Percentiles rank a stretch among this genome's conserved stretches.
Conservation (phyloP, 108 stramenopile genomes). For the Skeletonema menzelii region DNA sequence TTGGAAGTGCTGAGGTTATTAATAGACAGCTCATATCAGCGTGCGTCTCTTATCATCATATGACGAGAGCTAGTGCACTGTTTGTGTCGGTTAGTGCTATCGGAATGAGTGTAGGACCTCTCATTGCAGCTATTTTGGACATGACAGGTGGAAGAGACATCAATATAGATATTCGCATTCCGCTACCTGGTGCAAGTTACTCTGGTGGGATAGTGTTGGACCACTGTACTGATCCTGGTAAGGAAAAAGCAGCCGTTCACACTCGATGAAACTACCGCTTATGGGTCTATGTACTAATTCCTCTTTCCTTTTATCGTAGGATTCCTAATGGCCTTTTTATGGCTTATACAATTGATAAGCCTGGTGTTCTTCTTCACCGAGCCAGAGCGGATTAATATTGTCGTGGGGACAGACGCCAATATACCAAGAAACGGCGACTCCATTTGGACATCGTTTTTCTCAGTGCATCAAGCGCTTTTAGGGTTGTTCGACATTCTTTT, state of each 20-base stretch:
- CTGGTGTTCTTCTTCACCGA: constrained; percentile 59
- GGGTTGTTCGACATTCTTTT: constrained; percentile 38
- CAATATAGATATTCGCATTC: constrained; percentile 46
- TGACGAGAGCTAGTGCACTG: constrained; percentile 65
- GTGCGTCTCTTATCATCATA: constrained; percentile 49
- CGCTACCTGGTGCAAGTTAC: constrained; percentile 49
- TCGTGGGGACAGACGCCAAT: background rate
- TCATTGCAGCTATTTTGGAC: constrained; percentile 65
- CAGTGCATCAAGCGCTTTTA: background rate
- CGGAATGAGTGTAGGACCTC: constrained; percentile 63
- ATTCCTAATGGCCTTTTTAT: constrained; percentile 64
- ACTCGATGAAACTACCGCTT: no score
- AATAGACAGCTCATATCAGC: constrained; percentile 67
- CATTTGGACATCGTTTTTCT: background rate
- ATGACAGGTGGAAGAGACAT: constrained; percentile 51
- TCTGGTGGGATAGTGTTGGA: constrained; percentile 56
- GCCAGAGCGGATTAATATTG: constrained; percentile 58
- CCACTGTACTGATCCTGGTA: constrained; percentile 42
- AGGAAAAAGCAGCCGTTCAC: background rate
- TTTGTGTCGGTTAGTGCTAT: constrained; percentile 57
- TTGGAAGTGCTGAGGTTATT: constrained; percentile 62
- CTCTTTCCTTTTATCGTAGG: constrained; percentile 22
- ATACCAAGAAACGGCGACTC: background rate
- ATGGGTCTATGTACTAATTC: no score
- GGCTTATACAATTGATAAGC: constrained; percentile 51